Evolutionary conservation across 805 yeast genomes (phyloP).

Genomic region (Saccharomycopsis fodiens): DNA sequence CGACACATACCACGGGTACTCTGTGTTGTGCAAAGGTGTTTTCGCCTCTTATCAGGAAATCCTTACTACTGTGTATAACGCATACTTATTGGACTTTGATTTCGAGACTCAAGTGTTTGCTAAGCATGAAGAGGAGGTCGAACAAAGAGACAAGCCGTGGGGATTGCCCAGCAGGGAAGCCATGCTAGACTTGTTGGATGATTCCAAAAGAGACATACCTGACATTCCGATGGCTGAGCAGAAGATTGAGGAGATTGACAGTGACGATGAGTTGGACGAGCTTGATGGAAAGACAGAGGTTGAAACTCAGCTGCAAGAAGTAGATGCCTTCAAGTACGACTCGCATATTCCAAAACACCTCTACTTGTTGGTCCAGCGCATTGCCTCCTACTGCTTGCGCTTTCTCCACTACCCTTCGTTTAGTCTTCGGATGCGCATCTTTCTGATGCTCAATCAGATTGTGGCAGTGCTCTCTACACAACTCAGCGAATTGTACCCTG

Average conservation of each 20-base stretch:
- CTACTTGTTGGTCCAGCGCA: slow-evolving; percentile 51
- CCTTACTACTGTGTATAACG: slow-evolving; percentile 37
- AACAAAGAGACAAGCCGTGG: slow-evolving; percentile 44
- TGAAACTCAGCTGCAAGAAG: slow-evolving; percentile 21
- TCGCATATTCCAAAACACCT: slow-evolving; percentile 58
- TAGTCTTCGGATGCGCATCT: slow-evolving; percentile 46
- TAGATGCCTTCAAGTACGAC: slow-evolving; percentile 45
- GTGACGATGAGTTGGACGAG: slow-evolving; percentile 28
- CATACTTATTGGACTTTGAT: slow-evolving; percentile 29
- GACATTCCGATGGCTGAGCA: not conserved
- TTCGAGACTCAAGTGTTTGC: slow-evolving; percentile 21
- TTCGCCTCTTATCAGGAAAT: slow-evolving; percentile 63
- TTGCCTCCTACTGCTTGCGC: slow-evolving; percentile 63
- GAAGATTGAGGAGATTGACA: slow-evolving; percentile 25
- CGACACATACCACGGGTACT: slow-evolving; percentile 81
- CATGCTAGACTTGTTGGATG: slow-evolving; percentile 37
- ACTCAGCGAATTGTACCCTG: slow-evolving; percentile 37
- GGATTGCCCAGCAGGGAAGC: slow-evolving; percentile 42
- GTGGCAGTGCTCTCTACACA: slow-evolving; percentile 50
- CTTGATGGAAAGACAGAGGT: slow-evolving; percentile 24
- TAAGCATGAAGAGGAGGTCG: slow-evolving; percentile 23
- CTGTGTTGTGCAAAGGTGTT: slow-evolving; percentile 61
- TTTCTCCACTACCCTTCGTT: slow-evolving; percentile 60
- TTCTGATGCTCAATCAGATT: slow-evolving; percentile 38
- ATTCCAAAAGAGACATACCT: slow-evolving; percentile 26